phyloP scores from a whole-genome alignment of 2,329 filamentous ascomycete species.

The Aspergillus sergii region DNA sequence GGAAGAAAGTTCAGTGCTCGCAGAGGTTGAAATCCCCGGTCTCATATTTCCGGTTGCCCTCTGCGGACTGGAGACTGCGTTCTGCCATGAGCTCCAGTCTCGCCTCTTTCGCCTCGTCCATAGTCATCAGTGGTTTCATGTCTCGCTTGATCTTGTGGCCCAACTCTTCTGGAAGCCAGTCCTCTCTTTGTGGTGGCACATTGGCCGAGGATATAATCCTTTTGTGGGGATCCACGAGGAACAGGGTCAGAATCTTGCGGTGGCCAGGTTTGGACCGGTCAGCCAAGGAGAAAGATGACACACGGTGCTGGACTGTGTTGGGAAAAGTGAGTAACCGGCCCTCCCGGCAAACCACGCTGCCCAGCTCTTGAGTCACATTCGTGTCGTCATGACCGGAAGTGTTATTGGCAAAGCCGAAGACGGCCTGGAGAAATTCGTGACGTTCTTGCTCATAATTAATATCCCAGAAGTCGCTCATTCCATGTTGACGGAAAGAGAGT shows the following conservation, averaged over 20 bases:
- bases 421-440: background rate
- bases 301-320: slow-evolving; percentile 51
- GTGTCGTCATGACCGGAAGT: slow-evolving; percentile 4
- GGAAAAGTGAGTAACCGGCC: slow-evolving; percentile 12
- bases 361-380: slow-evolving; percentile 15
- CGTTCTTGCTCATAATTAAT: background rate
- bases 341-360: slow-evolving; percentile 7
- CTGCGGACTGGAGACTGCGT: slow-evolving; percentile 17
- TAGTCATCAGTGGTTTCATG: slow-evolving; percentile 24
- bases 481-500: slow-evolving; percentile 54
- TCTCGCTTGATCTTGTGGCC: slow-evolving; percentile 5
- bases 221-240: slow-evolving; percentile 59
- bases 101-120: slow-evolving; percentile 43
- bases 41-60: slow-evolving; percentile 16
- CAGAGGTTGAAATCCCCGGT: slow-evolving; percentile 15
- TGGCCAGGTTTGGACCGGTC: slow-evolving; percentile 58
- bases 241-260: slow-evolving; percentile 59
- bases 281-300: slow-evolving; percentile 53
- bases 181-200: slow-evolving; percentile 53
- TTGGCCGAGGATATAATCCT: slow-evolving; percentile 56
- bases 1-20: slow-evolving; percentile 13
- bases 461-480: background rate
- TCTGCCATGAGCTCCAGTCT: slow-evolving; percentile 46
- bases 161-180: slow-evolving; percentile 40
- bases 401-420: slow-evolving; percentile 6